These are phyloP conservation scores for Henckelia pumila DNA, from an alignment of 257 asterid genomes.

Conservation along the genomic window DNA sequence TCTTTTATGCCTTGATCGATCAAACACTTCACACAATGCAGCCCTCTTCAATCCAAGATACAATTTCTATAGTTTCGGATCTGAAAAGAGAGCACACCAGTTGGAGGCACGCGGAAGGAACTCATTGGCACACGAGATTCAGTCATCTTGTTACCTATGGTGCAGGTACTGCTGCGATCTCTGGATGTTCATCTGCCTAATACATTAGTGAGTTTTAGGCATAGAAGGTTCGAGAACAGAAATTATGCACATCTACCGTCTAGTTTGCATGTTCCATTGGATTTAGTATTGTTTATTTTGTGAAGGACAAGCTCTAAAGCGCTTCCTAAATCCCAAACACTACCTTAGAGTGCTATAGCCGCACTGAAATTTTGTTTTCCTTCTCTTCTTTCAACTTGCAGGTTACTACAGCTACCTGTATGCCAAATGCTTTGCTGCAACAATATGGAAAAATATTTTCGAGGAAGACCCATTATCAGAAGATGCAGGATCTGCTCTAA, in stretches of 20 bases:
- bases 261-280: not conserved
- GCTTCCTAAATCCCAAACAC: no score
- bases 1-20: slow-evolving; percentile 80
- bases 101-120: slow-evolving; percentile 86
- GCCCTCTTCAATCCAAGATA: slow-evolving; percentile 48
- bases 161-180: slow-evolving; percentile 55
- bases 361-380: slow-evolving; percentile 3
- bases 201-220: not conserved
- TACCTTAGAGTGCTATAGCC: not conserved
- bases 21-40: slow-evolving; percentile 66
- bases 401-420: slow-evolving; percentile 97
- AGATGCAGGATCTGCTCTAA: slow-evolving; percentile 74
- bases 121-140: slow-evolving; percentile 93
- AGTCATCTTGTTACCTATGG: slow-evolving; percentile 88
- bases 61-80: slow-evolving; percentile 61
- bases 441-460: slow-evolving; percentile 74
- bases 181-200: slow-evolving; percentile 11
- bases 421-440: slow-evolving; percentile 85
- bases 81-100: slow-evolving; percentile 74
- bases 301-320: no score
- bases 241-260: not conserved
- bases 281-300: no score
- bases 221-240: no score
- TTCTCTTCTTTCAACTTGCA: slow-evolving; percentile 27
- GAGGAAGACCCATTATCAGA: slow-evolving; percentile 73